phyloP scores from a whole-genome alignment of 2,329 filamentous ascomycete species.

The Fusarium xylarioides region DNA sequence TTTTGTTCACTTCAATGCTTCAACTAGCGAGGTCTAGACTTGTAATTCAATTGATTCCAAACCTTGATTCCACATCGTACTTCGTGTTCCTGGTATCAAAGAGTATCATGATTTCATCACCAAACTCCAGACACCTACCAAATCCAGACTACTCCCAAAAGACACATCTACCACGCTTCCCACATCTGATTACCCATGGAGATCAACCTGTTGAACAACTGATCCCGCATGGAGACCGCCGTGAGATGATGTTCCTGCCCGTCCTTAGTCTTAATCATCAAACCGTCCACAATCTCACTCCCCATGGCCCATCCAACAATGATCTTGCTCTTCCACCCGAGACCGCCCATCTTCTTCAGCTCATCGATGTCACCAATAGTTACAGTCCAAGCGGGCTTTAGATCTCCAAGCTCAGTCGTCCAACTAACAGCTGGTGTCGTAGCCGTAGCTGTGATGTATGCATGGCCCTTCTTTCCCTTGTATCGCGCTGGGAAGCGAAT shows the following conservation, averaged over 20 bases:
- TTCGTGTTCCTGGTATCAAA: slow-evolving; percentile 10
- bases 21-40: neutral
- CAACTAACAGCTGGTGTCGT: slow-evolving; percentile 75
- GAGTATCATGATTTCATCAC: neutral
- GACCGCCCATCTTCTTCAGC: slow-evolving; percentile 80
- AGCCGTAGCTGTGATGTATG: slow-evolving; percentile 73
- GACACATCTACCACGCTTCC: slow-evolving; percentile 70
- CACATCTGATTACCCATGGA: slow-evolving; percentile 84
- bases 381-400: slow-evolving; percentile 74
- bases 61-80: slow-evolving; percentile 16
- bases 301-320: slow-evolving; percentile 82
- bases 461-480: slow-evolving; percentile 75
- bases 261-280: slow-evolving; percentile 70
- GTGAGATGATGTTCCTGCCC: slow-evolving; percentile 71
- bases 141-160: neutral
- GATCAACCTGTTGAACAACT: slow-evolving; percentile 82
- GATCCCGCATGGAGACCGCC: slow-evolving; percentile 76
- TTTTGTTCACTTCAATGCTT: neutral
- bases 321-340: slow-evolving; percentile 86
- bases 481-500: slow-evolving; percentile 79
- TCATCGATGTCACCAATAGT: slow-evolving; percentile 76
- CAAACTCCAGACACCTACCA: slow-evolving; percentile 11
- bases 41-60: neutral
- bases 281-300: slow-evolving; percentile 77
- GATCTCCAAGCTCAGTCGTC: slow-evolving; percentile 62